Base-by-base conservation (phyloP, 2,329 filamentous ascomycete genomes). In the Amylocarpus encephaloides region DNA sequence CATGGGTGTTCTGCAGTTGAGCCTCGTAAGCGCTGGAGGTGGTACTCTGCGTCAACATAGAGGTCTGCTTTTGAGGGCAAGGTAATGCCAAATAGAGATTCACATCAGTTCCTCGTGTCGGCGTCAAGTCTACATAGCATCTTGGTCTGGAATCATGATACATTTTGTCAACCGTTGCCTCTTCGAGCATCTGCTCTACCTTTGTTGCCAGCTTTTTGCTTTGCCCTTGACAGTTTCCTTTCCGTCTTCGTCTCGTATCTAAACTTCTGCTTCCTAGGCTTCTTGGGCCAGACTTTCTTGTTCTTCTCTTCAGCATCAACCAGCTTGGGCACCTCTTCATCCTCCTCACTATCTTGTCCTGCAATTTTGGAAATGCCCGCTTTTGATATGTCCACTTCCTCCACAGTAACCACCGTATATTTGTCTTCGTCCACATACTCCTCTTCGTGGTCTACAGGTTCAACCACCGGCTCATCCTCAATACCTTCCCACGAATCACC, bases 341-440 rank as follows among this genome's bases (percentile, higher is more conserved):
- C 63, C 10, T 64, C 62, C 13, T 66, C 69, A 16, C 64, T 65
- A 2, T 64, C 62, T 10, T 64, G 66, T 12, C 64, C 64, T 19
- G 62, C 63, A 2, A 75, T 73, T 60, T 79, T 83, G 51, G 80
- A 75, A 43, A 94, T 71, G 0, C 88, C 88, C 49, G 90, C 82
- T 58, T 81, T 80, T 11, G 86, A 84, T 13, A 94, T 79, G 55
- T 85, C 85, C 59, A 98, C 89, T 10, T 87, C 85, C 67, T 96
- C 92, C 1, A 98, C 83, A 0, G 88, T 96, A 22, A 98, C 93
- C 1, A 89, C 95, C 0, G 93, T 97, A 67, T 89, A 96, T 65
- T 86, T 87, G 68, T 96, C 92, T 67, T 97, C 93, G 67, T 98
- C 93, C 58, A 96, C 80, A 70, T 96, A 98, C 68, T 97, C 90